phyloP scores from a whole-genome alignment of 2,329 filamentous ascomycete genomes.

The Leptosphaerulina australis region DNA sequence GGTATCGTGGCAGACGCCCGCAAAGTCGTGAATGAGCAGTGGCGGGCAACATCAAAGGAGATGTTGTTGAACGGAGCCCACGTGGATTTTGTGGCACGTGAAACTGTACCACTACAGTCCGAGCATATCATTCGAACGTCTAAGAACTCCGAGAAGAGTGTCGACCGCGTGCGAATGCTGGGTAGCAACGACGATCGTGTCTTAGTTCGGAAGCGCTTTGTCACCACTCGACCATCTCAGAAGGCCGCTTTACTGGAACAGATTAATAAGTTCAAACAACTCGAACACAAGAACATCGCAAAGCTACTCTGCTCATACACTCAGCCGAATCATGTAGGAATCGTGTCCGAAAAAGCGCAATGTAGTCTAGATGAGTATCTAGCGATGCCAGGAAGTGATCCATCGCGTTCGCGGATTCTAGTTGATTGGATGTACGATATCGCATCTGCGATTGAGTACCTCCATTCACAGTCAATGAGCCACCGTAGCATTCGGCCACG shows the following conservation, averaged over 20 bases:
- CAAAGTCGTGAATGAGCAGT: slow-evolving; percentile 49
- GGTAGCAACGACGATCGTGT: slow-evolving; percentile 44
- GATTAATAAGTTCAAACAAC: slow-evolving; percentile 46
- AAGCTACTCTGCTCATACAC: slow-evolving; percentile 48
- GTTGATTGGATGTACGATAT: slow-evolving; percentile 52
- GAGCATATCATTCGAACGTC: slow-evolving; percentile 39
- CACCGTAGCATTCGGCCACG: slow-evolving; percentile 48
- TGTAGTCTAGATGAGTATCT: slow-evolving; percentile 49
- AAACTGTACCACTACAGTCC: slow-evolving; percentile 47
- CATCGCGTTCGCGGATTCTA: slow-evolving; percentile 42
- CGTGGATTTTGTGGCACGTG: slow-evolving; percentile 45
- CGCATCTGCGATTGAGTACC: slow-evolving; percentile 47
- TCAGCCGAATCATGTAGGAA: slow-evolving; percentile 46
- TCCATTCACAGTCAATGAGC: slow-evolving; percentile 46
- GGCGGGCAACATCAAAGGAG: slow-evolving; percentile 50
- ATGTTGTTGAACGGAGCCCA: slow-evolving; percentile 46
- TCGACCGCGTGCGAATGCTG: slow-evolving; percentile 45
- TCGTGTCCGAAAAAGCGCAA: slow-evolving; percentile 43
- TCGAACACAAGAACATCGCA: slow-evolving; percentile 49
- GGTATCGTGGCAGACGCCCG: slow-evolving; percentile 48
- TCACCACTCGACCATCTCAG: slow-evolving; percentile 43
- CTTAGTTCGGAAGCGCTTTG: slow-evolving; percentile 47
- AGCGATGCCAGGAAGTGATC: slow-evolving; percentile 35
- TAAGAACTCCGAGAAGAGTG: slow-evolving; percentile 44
- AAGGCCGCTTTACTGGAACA: slow-evolving; percentile 46